These are phyloP conservation scores for Funneliformis mosseae DNA, from an alignment of 192 early-diverging fungal species.

Conservation along the genomic window DNA sequence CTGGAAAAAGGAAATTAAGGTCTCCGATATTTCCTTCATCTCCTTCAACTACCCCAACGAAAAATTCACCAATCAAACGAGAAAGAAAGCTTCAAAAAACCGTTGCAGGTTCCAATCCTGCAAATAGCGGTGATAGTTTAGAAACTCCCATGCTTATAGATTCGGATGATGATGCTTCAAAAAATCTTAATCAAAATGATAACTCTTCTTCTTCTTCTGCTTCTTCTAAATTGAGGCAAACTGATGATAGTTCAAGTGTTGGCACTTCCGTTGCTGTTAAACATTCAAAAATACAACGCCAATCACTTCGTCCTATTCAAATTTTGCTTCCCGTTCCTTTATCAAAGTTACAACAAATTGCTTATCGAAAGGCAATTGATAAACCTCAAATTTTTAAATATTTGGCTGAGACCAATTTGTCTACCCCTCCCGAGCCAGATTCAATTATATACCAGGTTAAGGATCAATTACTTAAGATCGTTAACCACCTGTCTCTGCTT, in stretches of 20 bases:
- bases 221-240: background rate
- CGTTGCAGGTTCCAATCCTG: background rate
- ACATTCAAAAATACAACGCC: background rate
- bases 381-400: background rate
- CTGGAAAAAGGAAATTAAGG: constrained; percentile 4
- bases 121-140: background rate
- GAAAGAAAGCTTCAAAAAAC: constrained; percentile 1
- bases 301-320: too few relatives aligned
- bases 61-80: background rate
- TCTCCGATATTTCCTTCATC: background rate
- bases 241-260: background rate
- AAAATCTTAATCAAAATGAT: background rate
- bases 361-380: background rate
- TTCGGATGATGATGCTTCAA: background rate
- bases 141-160: background rate
- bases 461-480: constrained; percentile 7
- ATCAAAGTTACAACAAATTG: constrained; percentile 7
- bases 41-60: background rate
- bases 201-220: background rate
- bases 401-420: background rate
- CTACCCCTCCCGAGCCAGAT: background rate
- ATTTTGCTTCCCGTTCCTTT: constrained; percentile 10
- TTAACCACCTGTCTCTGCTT: constrained; percentile 1
- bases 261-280: too few relatives aligned
- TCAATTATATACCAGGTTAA: background rate